Percentiles rank a stretch among this genome's conserved stretches.
These are phyloP conservation scores for Cyclotella sp. DNA, from an alignment of 108 stramenopile species.

Conservation along the genomic window DNA sequence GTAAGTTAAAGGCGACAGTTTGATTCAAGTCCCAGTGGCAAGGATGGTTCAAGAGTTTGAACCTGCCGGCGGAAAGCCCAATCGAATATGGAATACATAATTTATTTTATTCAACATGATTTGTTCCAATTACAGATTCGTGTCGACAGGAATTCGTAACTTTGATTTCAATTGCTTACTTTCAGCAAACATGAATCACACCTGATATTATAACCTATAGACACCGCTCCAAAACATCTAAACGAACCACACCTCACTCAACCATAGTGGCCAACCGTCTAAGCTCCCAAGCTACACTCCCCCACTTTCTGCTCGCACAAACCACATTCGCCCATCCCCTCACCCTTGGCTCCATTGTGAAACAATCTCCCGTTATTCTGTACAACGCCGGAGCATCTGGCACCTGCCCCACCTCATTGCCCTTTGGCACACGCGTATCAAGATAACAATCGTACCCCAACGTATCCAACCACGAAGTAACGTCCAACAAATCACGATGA, in stretches of 20 bases:
- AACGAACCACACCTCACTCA: slow-evolving; percentile 16
- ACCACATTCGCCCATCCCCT: slow-evolving; percentile 54
- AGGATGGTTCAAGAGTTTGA: no score
- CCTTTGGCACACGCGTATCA: slow-evolving; percentile 30
- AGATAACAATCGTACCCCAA: slow-evolving; percentile 47
- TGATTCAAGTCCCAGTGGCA: no score
- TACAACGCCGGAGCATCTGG: slow-evolving; percentile 39
- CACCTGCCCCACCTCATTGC: slow-evolving; percentile 17
- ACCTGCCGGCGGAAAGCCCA: no score
- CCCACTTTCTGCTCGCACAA: slow-evolving; percentile 45
- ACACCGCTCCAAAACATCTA: no score
- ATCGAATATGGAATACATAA: no score
- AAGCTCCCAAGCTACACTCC: slow-evolving; percentile 27
- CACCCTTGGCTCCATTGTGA: slow-evolving; percentile 34
- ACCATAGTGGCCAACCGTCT: slow-evolving; percentile 13
- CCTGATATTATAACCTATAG: no score
- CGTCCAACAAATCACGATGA: slow-evolving; percentile 22
- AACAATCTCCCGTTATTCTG: slow-evolving; percentile 47
- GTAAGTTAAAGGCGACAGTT: no score
- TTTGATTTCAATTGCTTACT: no score
- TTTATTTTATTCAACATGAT: no score
- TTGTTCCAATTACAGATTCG: no score
- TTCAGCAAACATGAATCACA: no score
- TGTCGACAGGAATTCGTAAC: no score
- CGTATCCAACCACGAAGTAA: slow-evolving; percentile 23